A percentile compares a stretch with the other conserved stretches of the same genome.
These are phyloP conservation scores for Solanum clarkiae DNA, from an alignment of 257 asterid species.

Conservation along the genomic window DNA sequence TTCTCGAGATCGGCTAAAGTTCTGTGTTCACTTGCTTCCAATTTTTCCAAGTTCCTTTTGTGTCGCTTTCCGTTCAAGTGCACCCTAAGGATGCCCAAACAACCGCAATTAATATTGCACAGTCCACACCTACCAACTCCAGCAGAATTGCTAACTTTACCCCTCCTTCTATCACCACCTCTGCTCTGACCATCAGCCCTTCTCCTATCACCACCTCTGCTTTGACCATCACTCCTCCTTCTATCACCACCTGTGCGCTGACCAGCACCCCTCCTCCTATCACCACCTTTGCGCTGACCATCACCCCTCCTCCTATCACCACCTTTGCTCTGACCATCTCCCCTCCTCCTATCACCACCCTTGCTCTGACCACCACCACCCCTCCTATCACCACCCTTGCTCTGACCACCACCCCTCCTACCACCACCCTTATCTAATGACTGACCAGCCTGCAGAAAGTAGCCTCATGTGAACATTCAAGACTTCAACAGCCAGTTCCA, in stretches of 20 bases:
- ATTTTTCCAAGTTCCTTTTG: slow-evolving; percentile 6
- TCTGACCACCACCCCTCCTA: background rate
- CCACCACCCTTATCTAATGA: background rate
- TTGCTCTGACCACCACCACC: background rate
- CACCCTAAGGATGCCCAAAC: slow-evolving; percentile 4
- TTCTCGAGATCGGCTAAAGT: background rate
- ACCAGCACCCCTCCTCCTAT: background rate
- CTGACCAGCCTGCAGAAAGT: background rate
- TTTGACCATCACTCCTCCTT: background rate
- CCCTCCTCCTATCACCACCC: background rate
- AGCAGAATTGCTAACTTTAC: background rate
- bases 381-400: background rate
- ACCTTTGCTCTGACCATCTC: background rate
- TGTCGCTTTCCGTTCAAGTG: slow-evolving; percentile 22
- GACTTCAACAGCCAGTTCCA: background rate
- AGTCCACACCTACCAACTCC: slow-evolving; percentile 12
- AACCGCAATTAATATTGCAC: slow-evolving; percentile 10
- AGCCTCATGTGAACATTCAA: background rate
- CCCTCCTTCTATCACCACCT: background rate
- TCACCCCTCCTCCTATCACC: background rate
- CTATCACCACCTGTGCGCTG: background rate
- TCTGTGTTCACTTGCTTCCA: background rate
- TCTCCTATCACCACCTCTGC: background rate
- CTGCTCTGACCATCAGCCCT: background rate
- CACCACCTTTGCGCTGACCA: background rate